A percentile compares a stretch with the other conserved stretches of the same genome.
Evolutionary conservation across 2,329 filamentous ascomycete species (phyloP).

Genomic region (Apiospora hydei): DNA sequence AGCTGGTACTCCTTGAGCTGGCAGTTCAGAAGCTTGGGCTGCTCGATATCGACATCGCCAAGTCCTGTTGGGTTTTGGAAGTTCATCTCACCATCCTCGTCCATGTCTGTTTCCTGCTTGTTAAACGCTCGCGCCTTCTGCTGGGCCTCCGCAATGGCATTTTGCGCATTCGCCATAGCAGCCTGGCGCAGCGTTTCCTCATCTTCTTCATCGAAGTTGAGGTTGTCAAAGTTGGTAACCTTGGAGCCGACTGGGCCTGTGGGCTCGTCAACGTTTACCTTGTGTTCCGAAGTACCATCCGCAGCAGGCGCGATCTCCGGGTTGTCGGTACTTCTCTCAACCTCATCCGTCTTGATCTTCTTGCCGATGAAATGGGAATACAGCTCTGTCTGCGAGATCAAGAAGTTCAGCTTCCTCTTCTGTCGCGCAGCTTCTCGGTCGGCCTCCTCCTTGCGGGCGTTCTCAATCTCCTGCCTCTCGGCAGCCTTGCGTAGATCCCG

Average conservation of each 20-base stretch:
- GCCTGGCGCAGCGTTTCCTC: slow-evolving; percentile 79
- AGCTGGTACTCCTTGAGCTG: slow-evolving; percentile 98
- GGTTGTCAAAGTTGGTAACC: slow-evolving; percentile 91
- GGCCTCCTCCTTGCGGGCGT: slow-evolving; percentile 94
- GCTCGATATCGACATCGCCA: slow-evolving; percentile 91
- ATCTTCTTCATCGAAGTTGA: slow-evolving; percentile 95
- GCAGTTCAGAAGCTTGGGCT: slow-evolving; percentile 91
- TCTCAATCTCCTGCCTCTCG: slow-evolving; percentile 94
- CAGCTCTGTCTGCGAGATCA: slow-evolving; percentile 97
- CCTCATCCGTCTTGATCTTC: slow-evolving; percentile 97
- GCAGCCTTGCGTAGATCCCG: slow-evolving; percentile 92
- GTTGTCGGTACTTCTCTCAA: slow-evolving; percentile 88
- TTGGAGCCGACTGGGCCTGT: slow-evolving; percentile 66
- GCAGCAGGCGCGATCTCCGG: slow-evolving; percentile 70
- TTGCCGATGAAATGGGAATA: slow-evolving; percentile 99
- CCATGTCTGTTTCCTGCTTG: slow-evolving; percentile 72
- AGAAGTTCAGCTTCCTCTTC: slow-evolving; percentile 98
- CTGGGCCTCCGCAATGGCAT: slow-evolving; percentile 92
- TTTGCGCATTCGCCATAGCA: slow-evolving; percentile 94
- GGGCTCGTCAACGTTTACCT: slow-evolving; percentile 59
- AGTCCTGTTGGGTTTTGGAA: slow-evolving; percentile 98
- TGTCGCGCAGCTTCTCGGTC: slow-evolving; percentile 97
- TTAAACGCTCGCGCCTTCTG: slow-evolving; percentile 94
- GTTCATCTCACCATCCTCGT: slow-evolving; percentile 98
- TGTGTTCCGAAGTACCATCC: slow-evolving; percentile 49